Evolutionary conservation across 306 rosid species (phyloP).

Genomic region (Vachellia collinsii): DNA sequence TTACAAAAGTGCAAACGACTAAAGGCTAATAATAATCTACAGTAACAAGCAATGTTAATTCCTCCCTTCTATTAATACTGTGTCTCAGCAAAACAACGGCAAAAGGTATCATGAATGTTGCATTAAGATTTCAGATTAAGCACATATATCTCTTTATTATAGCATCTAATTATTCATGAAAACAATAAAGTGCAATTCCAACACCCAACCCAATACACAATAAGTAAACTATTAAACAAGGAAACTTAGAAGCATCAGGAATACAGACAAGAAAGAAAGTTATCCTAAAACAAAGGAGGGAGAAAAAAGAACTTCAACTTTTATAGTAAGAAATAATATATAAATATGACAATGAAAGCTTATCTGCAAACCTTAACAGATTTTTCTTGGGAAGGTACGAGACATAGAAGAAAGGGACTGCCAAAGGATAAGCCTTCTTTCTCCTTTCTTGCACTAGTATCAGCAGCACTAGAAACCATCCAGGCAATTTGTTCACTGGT

Average conservation of each 20-base stretch:
- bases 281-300: background rate
- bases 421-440: slow-evolving; percentile 64
- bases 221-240: background rate
- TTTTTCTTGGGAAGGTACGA: slow-evolving; percentile 83
- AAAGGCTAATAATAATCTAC: slow-evolving; percentile 8
- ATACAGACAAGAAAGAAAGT: background rate
- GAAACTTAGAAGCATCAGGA: slow-evolving; percentile 1
- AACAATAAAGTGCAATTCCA: slow-evolving; percentile 14
- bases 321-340: slow-evolving; percentile 24
- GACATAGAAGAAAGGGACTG: slow-evolving; percentile 81
- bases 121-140: slow-evolving; percentile 8
- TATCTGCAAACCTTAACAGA: slow-evolving; percentile 60
- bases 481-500: slow-evolving; percentile 83
- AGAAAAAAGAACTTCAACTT: slow-evolving; percentile 6
- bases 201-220: slow-evolving; percentile 8
- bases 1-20: slow-evolving; percentile 19
- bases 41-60: background rate
- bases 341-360: slow-evolving; percentile 22
- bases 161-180: background rate
- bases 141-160: slow-evolving; percentile 6
- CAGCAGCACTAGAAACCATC: slow-evolving; percentile 81
- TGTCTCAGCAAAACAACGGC: slow-evolving; percentile 16
- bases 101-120: slow-evolving; percentile 18
- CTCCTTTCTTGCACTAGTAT: slow-evolving; percentile 78
- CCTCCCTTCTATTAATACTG: background rate